Conservation (phyloP, 495 filamentous ascomycete genomes). For the Friedmanniomyces simplex region DNA sequence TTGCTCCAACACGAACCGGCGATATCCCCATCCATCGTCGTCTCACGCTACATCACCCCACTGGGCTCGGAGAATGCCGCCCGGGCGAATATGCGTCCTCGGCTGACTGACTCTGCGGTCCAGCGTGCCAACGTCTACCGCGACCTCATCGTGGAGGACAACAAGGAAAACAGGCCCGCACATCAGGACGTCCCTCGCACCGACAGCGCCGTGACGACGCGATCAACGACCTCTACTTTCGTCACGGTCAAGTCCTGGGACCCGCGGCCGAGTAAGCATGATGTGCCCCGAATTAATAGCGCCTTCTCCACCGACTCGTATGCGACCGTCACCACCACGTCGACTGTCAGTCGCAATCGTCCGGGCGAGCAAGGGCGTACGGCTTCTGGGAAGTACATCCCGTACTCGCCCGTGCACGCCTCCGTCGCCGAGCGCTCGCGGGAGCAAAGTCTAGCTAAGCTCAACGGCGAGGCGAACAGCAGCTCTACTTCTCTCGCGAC, state of each 20-base stretch:
- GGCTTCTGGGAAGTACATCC: slow-evolving; percentile 6
- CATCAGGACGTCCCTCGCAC: slow-evolving; percentile 5
- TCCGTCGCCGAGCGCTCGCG: slow-evolving; percentile 3
- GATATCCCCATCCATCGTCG: slow-evolving; percentile 11
- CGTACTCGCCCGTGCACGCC: slow-evolving; percentile 5
- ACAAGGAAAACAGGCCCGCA: slow-evolving; percentile 11
- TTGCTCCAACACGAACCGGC: neutral
- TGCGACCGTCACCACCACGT: neutral
- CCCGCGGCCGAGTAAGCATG: neutral
- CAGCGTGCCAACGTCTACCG: slow-evolving; percentile 14
- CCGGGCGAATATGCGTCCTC: slow-evolving; percentile 3
- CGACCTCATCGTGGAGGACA: slow-evolving; percentile 6
- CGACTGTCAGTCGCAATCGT: neutral
- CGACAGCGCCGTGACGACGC: slow-evolving; percentile 3
- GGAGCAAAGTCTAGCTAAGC: neutral
- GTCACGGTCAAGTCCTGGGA: slow-evolving; percentile 10
- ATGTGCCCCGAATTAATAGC: neutral
- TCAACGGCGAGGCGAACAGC: neutral
- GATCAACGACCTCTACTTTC: slow-evolving; percentile 6
- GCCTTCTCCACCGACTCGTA: neutral
- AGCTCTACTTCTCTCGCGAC: neutral
- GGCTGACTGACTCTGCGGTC: slow-evolving; percentile 1
- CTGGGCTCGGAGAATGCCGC: slow-evolving; percentile 1
- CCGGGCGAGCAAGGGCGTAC: slow-evolving; percentile 13
- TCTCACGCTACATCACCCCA: slow-evolving; percentile 21